Evolutionary conservation across 225 moss, liverwort and hornwort species (phyloP).

Genomic region (Antitrichia curtipendula): DNA sequence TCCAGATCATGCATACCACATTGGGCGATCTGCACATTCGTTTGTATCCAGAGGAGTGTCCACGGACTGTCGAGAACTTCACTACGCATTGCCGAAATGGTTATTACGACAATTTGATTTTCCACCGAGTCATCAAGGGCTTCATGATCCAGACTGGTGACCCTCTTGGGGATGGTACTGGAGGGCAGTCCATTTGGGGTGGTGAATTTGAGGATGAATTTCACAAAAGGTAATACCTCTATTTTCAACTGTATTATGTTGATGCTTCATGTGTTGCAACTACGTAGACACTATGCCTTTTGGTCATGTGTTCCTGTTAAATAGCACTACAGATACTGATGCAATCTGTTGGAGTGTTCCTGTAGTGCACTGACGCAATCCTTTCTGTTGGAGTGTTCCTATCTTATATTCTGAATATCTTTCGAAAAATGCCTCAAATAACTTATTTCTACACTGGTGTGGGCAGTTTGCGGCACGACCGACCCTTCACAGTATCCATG

Average conservation of each 20-base stretch:
- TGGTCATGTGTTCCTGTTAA: neutral
- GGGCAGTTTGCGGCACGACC: constrained; percentile 86
- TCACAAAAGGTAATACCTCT: constrained; percentile 69
- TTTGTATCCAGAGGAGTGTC: constrained; percentile 96
- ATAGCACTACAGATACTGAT: too few relatives aligned
- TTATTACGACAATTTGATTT: constrained; percentile 98
- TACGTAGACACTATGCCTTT: neutral
- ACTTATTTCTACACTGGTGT: neutral
- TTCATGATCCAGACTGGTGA: constrained; percentile 99
- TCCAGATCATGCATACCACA: constrained; percentile 84
- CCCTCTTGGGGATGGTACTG: constrained; percentile 96
- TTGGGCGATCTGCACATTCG: constrained; percentile 88
- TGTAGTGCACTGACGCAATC: neutral
- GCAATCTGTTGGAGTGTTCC: neutral
- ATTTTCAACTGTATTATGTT: neutral
- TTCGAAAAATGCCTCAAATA: neutral
- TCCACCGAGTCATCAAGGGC: constrained; percentile 98
- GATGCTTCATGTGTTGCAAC: neutral
- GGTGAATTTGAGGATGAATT: constrained; percentile 99
- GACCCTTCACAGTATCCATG: constrained; percentile 98
- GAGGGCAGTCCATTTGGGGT: constrained; percentile 98
- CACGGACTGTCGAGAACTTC: constrained; percentile 96
- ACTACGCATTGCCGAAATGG: constrained; percentile 99
- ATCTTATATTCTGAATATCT: neutral
- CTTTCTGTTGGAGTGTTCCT: neutral